A percentile compares a stretch with the other conserved stretches of the same genome.
These are phyloP conservation scores for Hypoxylon sp. DNA, from an alignment of 2,329 filamentous ascomycete species.

Conservation along the genomic window DNA sequence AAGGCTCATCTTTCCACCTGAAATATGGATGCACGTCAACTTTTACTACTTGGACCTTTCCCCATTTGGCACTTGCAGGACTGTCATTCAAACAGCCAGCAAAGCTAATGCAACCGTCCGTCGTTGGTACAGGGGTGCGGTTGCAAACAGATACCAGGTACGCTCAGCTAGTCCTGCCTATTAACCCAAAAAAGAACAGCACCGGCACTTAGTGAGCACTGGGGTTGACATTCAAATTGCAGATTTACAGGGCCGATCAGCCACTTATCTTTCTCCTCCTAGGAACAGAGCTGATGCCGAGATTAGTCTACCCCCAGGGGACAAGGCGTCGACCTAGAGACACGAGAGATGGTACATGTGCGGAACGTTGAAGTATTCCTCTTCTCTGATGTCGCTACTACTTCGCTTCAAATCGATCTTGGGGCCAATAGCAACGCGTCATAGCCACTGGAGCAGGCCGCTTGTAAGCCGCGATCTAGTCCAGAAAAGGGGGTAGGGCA, in stretches of 20 bases:
- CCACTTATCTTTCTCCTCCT: conserved; percentile 11
- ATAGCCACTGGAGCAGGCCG: conserved; percentile 11
- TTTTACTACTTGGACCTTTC: conserved; percentile 26
- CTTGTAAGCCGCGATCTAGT: conserved; percentile 17
- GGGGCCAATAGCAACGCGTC: conserved; percentile 10
- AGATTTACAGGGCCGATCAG: conserved; percentile 31
- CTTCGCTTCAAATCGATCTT: background rate
- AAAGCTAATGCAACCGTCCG: conserved; percentile 50
- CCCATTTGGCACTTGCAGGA: conserved; percentile 35
- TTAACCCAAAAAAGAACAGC: conserved; percentile 13
- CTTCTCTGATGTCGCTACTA: conserved; percentile 2
- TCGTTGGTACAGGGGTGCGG: conserved; percentile 46
- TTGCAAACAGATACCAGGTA: conserved; percentile 45
- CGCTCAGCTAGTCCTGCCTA: conserved; percentile 17
- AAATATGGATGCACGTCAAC: conserved; percentile 24
- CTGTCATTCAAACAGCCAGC: conserved; percentile 52
- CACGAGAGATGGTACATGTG: conserved; percentile 11
- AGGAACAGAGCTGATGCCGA: conserved; percentile 21
- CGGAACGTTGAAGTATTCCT: conserved; percentile 7
- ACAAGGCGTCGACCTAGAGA: conserved; percentile 27
- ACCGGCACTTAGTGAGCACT: conserved; percentile 18
- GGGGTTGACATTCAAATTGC: conserved; percentile 25
- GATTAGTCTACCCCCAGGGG: conserved; percentile 17
- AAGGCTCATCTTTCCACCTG: conserved; percentile 2
- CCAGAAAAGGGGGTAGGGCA: conserved; percentile 8